These are phyloP conservation scores for Intubia oerlemansii DNA, from an alignment of 2,329 filamentous ascomycete genomes.

Conservation along the genomic window DNA sequence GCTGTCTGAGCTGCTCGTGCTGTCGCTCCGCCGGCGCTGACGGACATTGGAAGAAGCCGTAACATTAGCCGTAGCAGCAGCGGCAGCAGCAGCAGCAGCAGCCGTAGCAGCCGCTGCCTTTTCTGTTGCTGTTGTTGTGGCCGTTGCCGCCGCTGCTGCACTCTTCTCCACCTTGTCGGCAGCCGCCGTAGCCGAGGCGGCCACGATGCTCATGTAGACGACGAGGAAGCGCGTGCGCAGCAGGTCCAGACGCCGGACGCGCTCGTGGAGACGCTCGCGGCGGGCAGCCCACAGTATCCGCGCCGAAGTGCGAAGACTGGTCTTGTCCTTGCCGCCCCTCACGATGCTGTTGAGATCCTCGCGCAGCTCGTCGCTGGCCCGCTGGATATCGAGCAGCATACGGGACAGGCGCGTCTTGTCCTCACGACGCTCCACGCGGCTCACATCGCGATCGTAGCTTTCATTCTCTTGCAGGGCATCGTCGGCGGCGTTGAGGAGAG, in stretches of 20 bases:
- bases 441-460: conserved; percentile 37
- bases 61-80: not conserved
- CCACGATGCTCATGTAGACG: conserved; percentile 39
- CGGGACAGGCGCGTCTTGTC: conserved; percentile 38
- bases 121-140: not conserved
- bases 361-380: conserved; percentile 35
- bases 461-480: conserved; percentile 43
- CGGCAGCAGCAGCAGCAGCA: not conserved
- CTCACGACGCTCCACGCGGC: conserved; percentile 33
- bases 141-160: too few species aligned
- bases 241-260: conserved; percentile 35
- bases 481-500: conserved; percentile 37
- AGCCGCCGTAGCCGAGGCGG: conserved; percentile 15
- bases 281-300: conserved; percentile 37
- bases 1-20: conserved; percentile 1
- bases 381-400: conserved; percentile 40
- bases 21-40: too few species aligned
- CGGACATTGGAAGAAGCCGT: not conserved
- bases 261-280: conserved; percentile 31
- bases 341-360: conserved; percentile 34
- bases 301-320: conserved; percentile 17
- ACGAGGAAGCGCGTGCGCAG: conserved; percentile 43
- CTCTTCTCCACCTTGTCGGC: conserved; percentile 15
- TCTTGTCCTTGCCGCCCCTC: conserved; percentile 16
- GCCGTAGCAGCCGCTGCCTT: too few species aligned